Evolutionary conservation across 768 basidiomycete genomes (phyloP).

Genomic region (Termitomyces sp.): DNA sequence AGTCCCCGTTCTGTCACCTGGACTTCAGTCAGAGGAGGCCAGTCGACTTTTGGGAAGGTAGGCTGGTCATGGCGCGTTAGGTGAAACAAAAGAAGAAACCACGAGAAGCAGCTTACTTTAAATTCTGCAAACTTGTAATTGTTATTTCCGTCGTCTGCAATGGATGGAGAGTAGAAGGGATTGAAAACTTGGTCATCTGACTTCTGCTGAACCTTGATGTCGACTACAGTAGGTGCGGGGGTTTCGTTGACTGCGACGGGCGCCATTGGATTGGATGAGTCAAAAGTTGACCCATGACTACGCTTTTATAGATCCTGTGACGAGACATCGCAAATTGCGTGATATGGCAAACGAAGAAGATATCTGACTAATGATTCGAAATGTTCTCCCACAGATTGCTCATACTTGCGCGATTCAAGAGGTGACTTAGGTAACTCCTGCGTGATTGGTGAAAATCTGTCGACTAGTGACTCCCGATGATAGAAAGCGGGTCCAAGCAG

Average conservation of each 20-base stretch:
- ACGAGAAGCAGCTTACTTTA: slow-evolving; percentile 10
- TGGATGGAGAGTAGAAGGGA: slow-evolving; percentile 66
- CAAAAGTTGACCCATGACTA: background rate
- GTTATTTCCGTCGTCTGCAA: slow-evolving; percentile 46
- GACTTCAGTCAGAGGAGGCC: slow-evolving; percentile 59
- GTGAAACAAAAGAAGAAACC: background rate
- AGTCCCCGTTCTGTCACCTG: slow-evolving; percentile 64
- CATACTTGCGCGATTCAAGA: background rate
- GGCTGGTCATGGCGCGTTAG: slow-evolving; percentile 40
- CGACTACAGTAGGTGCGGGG: background rate
- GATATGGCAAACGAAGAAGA: background rate
- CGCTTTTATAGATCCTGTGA: slow-evolving; percentile 6
- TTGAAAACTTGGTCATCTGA: slow-evolving; percentile 37
- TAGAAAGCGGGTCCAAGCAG: background rate
- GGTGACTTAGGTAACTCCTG: too few species aligned
- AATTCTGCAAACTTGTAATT: slow-evolving; percentile 54
- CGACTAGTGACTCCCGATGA: background rate
- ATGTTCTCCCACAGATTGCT: background rate
- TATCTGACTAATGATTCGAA: background rate
- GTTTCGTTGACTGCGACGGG: slow-evolving; percentile 18
- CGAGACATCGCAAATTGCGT: slow-evolving; percentile 9
- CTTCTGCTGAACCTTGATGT: slow-evolving; percentile 7
- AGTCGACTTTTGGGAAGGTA: slow-evolving; percentile 56
- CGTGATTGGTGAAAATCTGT: background rate
- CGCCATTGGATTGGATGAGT: slow-evolving; percentile 16